These are phyloP conservation scores for Komagataella populi DNA, from an alignment of 805 yeast species.

Conservation along the genomic window DNA sequence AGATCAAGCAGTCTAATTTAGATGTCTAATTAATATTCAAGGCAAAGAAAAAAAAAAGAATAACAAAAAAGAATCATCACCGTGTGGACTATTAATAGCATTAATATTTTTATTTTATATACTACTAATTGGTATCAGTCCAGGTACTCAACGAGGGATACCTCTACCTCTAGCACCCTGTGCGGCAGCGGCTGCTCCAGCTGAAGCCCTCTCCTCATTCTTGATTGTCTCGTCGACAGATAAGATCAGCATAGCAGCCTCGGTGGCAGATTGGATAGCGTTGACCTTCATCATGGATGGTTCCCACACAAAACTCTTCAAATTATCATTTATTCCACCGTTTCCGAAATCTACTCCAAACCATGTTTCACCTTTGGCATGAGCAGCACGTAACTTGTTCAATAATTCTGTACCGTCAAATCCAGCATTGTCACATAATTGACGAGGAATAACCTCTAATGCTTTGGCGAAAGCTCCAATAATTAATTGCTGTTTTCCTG, in stretches of 20 bases:
- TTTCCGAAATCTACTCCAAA: slow-evolving; percentile 84
- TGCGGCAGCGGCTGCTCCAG: slow-evolving; percentile 33
- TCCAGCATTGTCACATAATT: slow-evolving; percentile 97
- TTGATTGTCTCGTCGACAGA: slow-evolving; percentile 93
- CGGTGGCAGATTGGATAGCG: slow-evolving; percentile 92
- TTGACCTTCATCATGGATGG: slow-evolving; percentile 89
- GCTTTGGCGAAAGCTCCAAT: slow-evolving; percentile 91
- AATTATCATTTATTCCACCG: slow-evolving; percentile 73
- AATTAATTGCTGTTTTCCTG: slow-evolving; percentile 92
- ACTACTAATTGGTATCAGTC: background rate
- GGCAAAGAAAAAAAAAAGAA: background rate
- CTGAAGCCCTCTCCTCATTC: slow-evolving; percentile 49
- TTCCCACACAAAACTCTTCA: slow-evolving; percentile 90
- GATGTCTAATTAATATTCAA: background rate
- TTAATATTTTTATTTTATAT: background rate
- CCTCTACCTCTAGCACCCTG: slow-evolving; percentile 62
- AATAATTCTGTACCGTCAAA: slow-evolving; percentile 92
- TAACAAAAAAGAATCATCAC: background rate
- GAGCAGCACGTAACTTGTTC: slow-evolving; percentile 83
- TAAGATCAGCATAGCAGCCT: slow-evolving; percentile 85
- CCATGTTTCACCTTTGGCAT: slow-evolving; percentile 87
- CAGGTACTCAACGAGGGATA: slow-evolving; percentile 27
- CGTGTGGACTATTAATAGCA: background rate
- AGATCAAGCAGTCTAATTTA: background rate
- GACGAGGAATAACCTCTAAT: slow-evolving; percentile 91